Percentiles rank a stretch among this genome's conserved stretches.
These are phyloP conservation scores for Carex pumila DNA, from an alignment of 176 grass and related monocot species.

Conservation along the genomic window DNA sequence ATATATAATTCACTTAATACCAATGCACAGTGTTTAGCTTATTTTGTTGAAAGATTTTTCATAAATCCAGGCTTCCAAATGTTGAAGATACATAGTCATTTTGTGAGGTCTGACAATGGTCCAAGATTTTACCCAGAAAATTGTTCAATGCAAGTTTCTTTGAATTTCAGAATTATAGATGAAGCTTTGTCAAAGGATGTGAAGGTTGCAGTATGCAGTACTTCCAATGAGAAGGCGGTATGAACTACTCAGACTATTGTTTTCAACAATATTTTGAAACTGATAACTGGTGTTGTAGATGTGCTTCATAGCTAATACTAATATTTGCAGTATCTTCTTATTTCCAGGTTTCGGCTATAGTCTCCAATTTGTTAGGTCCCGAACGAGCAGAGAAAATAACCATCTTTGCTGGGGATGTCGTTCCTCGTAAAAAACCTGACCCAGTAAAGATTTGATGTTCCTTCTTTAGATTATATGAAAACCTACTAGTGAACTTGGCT, in stretches of 20 bases:
- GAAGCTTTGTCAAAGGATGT: constrained; percentile 76
- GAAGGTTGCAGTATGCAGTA: constrained; percentile 94
- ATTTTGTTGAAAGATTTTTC: constrained; percentile 8
- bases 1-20: not conserved
- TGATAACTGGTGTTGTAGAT: not conserved
- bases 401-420: constrained; percentile 97
- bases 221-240: constrained; percentile 98
- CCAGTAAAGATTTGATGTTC: constrained; percentile 45
- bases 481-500: constrained; percentile 2
- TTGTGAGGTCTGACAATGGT: not conserved
- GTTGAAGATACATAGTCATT: not conserved
- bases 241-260: constrained; percentile 15
- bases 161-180: constrained; percentile 72
- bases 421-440: constrained; percentile 94
- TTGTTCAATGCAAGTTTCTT: constrained; percentile 7
- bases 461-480: not conserved
- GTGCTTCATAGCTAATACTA: not conserved
- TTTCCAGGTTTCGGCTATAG: constrained; percentile 88
- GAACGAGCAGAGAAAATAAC: constrained; percentile 77
- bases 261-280: not conserved
- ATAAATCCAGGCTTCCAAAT: not conserved
- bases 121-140: not conserved
- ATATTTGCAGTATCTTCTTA: not conserved
- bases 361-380: constrained; percentile 70
- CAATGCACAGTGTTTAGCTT: constrained; percentile 10